Evolutionary conservation across 805 yeast genomes (phyloP).

Genomic region (Brettanomyces custersianus): DNA sequence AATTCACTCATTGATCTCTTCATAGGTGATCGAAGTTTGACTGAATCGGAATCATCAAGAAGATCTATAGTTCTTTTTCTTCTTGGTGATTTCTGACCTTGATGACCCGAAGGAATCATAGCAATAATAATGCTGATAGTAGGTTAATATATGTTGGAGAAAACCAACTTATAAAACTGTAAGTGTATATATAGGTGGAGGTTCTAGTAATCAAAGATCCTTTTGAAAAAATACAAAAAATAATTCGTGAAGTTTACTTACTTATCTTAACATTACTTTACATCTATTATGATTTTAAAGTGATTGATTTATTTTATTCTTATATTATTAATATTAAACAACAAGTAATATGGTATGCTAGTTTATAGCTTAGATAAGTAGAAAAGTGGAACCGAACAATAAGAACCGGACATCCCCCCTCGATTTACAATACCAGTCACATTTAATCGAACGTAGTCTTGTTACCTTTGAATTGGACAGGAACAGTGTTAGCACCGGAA

Average conservation of each 20-base stretch:
- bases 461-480: slow-evolving; percentile 72
- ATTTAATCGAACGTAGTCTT: slow-evolving; percentile 72
- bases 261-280: no score
- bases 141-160: no score
- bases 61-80: slow-evolving; percentile 25
- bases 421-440: no score
- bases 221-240: neutral
- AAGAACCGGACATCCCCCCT: no score
- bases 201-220: no score
- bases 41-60: slow-evolving; percentile 23
- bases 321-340: no score
- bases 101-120: slow-evolving; percentile 8
- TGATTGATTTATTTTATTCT: no score
- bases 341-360: no score
- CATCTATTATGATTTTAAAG: no score
- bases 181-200: neutral
- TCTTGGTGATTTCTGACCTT: slow-evolving; percentile 24
- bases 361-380: no score
- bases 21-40: slow-evolving; percentile 38
- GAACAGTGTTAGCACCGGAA: slow-evolving; percentile 60
- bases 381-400: no score
- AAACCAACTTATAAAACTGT: no score
- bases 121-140: neutral
- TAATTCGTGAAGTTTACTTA: neutral
- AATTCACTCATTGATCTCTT: slow-evolving; percentile 28